These are phyloP conservation scores for Candida tetrigidarum DNA, from an alignment of 1,139 yeast genomes.

Conservation along the genomic window DNA sequence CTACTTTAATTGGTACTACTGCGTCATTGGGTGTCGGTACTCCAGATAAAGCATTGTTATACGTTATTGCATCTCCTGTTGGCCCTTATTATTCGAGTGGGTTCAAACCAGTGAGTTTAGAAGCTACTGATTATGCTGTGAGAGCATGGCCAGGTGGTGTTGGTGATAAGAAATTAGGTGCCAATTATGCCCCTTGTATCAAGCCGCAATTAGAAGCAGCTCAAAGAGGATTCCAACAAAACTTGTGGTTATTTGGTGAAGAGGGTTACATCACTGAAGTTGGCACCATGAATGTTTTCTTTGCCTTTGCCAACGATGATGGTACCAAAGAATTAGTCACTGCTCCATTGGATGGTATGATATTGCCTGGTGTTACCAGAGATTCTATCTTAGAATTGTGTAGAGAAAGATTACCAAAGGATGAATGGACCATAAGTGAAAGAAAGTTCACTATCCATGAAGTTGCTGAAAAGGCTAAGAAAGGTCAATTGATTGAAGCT, in stretches of 20 bases:
- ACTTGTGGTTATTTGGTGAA: slow-evolving; percentile 94
- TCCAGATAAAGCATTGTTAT: slow-evolving; percentile 81
- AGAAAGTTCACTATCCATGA: slow-evolving; percentile 82
- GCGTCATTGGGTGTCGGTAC: slow-evolving; percentile 81
- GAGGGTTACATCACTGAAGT: slow-evolving; percentile 92
- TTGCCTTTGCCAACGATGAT: slow-evolving; percentile 66
- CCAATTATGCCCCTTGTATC: slow-evolving; percentile 95
- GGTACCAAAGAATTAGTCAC: slow-evolving; percentile 94
- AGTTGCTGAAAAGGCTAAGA: slow-evolving; percentile 72
- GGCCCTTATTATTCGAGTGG: slow-evolving; percentile 93
- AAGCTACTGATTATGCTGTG: slow-evolving; percentile 93
- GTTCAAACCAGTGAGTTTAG: slow-evolving; percentile 89
- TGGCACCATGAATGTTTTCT: slow-evolving; percentile 96
- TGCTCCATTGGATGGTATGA: slow-evolving; percentile 96
- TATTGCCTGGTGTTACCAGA: slow-evolving; percentile 95
- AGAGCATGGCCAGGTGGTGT: slow-evolving; percentile 99
- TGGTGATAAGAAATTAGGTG: slow-evolving; percentile 96
- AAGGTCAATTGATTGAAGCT: slow-evolving; percentile 89
- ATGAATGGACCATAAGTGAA: slow-evolving; percentile 81
- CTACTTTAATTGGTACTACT: slow-evolving; percentile 92
- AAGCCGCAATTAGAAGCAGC: slow-evolving; percentile 91
- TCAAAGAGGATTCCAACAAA: slow-evolving; percentile 87
- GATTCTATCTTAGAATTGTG: slow-evolving; percentile 83
- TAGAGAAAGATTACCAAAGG: slow-evolving; percentile 68
- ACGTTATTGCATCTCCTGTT: slow-evolving; percentile 90